A percentile compares a stretch with the other conserved stretches of the same genome.
Conservation (phyloP, 108 stramenopile species). For the Parmales sp. region DNA sequence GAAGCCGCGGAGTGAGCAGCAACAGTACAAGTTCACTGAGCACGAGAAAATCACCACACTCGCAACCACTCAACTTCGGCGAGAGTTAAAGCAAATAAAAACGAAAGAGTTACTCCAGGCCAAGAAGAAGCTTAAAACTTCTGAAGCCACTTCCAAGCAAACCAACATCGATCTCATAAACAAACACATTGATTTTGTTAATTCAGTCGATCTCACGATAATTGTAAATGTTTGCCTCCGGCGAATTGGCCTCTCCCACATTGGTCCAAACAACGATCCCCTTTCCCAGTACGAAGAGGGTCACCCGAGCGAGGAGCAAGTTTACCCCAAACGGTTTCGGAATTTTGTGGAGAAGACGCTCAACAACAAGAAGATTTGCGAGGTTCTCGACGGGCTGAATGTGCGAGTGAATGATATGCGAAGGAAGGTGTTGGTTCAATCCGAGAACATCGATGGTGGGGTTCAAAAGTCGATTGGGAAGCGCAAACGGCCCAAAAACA, state of each 20-base stretch:
- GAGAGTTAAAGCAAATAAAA: too few species aligned
- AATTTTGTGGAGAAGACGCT: constrained; percentile 42
- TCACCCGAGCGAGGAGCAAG: background rate
- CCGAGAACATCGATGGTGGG: constrained; percentile 14
- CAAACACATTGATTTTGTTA: too few species aligned
- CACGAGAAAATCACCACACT: too few species aligned
- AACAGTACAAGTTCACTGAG: too few species aligned
- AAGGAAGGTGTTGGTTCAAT: constrained; percentile 35
- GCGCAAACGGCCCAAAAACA: background rate
- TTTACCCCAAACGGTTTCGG: constrained; percentile 13
- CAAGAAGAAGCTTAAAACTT: too few species aligned
- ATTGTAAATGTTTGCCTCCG: too few species aligned
- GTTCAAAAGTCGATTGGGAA: background rate
- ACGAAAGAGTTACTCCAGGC: too few species aligned
- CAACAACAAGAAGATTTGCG: constrained; percentile 45
- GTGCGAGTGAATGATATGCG: constrained; percentile 60
- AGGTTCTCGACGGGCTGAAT: constrained; percentile 49
- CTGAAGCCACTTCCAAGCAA: too few species aligned
- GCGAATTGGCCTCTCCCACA: background rate
- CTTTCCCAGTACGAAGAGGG: background rate
- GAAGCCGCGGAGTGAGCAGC: too few species aligned
- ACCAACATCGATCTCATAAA: too few species aligned
- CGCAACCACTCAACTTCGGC: too few species aligned
- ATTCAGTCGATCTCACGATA: too few species aligned
- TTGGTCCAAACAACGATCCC: background rate